phyloP scores from a whole-genome alignment of 78 protist species.

The Blattamonas nauphoetae region DNA sequence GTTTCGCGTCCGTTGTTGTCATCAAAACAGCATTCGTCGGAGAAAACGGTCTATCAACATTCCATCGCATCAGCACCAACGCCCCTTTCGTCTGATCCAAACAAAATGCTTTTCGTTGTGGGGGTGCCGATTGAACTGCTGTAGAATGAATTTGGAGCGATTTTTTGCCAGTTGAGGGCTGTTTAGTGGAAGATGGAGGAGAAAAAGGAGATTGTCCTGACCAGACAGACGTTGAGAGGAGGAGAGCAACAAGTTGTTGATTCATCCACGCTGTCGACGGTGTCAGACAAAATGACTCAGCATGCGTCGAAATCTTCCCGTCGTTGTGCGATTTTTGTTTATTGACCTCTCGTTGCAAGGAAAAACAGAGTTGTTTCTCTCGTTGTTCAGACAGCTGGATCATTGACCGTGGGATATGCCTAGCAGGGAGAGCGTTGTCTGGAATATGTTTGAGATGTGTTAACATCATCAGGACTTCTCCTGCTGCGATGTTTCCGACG shows the following conservation, averaged over 20 bases:
- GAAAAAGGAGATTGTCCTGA: background rate
- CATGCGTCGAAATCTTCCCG: background rate
- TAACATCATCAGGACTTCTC: background rate
- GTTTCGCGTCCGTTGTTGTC: background rate
- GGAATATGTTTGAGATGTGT: background rate
- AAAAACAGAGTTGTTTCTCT: background rate
- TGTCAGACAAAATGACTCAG: background rate
- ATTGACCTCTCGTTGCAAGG: background rate
- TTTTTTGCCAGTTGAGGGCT: background rate
- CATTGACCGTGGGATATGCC: background rate
- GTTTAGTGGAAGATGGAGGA: background rate
- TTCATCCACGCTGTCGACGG: background rate
- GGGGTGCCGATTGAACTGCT: background rate
- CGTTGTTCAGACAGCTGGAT: background rate
- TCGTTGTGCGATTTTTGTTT: background rate
- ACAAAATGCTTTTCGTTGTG: background rate
- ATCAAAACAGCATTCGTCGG: background rate
- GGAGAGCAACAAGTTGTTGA: background rate
- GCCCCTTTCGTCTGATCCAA: background rate
- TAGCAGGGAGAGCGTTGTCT: background rate
- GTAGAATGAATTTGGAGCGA: no score
- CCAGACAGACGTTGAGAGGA: background rate
- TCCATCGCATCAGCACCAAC: background rate
- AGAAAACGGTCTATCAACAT: background rate
- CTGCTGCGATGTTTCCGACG: background rate